phyloP scores from a whole-genome alignment of 495 filamentous ascomycete species.

The Ramalina intermedia region DNA sequence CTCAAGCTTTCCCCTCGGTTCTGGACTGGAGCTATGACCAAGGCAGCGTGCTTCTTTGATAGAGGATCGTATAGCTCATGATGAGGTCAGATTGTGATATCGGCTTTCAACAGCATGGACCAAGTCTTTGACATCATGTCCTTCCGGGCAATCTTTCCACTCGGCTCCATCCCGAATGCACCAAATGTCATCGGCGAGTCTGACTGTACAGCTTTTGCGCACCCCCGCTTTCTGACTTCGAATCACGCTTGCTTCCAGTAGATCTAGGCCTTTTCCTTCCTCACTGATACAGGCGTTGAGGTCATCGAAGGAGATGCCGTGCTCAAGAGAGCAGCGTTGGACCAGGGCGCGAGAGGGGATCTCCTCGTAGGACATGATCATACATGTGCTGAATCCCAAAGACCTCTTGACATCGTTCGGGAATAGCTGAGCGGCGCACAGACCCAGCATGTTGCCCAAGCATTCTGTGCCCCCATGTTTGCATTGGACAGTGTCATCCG shows the following conservation, averaged over 20 bases:
- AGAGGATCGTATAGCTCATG: too few species aligned
- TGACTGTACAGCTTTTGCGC: slow-evolving; percentile 75
- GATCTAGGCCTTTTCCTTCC: slow-evolving; percentile 46
- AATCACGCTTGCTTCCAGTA: slow-evolving; percentile 65
- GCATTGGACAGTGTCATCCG: slow-evolving; percentile 54
- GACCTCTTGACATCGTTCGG: slow-evolving; percentile 66
- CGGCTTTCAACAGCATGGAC: slow-evolving; percentile 57
- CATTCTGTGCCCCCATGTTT: slow-evolving; percentile 85
- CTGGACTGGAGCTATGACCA: too few species aligned
- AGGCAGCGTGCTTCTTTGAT: too few species aligned
- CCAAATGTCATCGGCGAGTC: slow-evolving; percentile 62
- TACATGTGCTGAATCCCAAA: slow-evolving; percentile 82
- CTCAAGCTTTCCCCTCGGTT: too few species aligned
- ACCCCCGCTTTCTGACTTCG: slow-evolving; percentile 53
- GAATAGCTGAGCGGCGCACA: slow-evolving; percentile 72
- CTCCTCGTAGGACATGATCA: slow-evolving; percentile 51
- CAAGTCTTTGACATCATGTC: slow-evolving; percentile 54
- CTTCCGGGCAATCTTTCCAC: slow-evolving; percentile 69
- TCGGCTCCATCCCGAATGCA: slow-evolving; percentile 68
- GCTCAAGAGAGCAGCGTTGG: slow-evolving; percentile 73
- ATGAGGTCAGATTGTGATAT: slow-evolving; percentile 13
- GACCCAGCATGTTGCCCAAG: slow-evolving; percentile 82
- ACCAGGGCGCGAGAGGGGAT: slow-evolving; percentile 66
- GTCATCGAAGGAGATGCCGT: slow-evolving; percentile 70
- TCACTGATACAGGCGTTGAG: slow-evolving; percentile 69